Base-by-base conservation (phyloP, 75 land plant genomes). In the Picea sitchensis region DNA sequence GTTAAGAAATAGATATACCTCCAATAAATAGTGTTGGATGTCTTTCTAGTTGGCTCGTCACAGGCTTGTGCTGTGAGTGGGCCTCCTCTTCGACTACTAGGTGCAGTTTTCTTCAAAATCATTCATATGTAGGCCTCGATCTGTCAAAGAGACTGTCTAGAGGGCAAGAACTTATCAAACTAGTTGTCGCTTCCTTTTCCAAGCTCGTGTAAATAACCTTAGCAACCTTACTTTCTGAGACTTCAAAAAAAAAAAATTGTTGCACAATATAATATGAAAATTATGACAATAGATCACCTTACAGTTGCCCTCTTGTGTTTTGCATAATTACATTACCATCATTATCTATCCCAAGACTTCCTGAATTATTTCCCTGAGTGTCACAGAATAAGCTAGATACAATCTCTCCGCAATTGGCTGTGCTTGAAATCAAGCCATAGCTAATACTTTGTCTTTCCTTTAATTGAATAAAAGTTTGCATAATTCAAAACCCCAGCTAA, bases 401-500 rank as follows among this genome's bases (percentile, higher is more conserved):
- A 61, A 0, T 61, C 4, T 61, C 62, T 61, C 17, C 0, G n/a
- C 62, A 6, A 73, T 41, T 73, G 20, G 75, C 4, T 20, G 15
- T 54, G 41, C 57, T n/a, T 20, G 57, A 73, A 26, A 26, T 94
- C 96, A 67, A 96, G 87, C 99, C 99, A 96, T 38, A 96, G 79
- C 87, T 91, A 88, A 73, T 96, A 96, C 76, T 85, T 85, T 11
- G 94, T 92, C 88, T 94, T 96, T 26, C 26, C 26, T 26, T 26
- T 26, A 26, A 26, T 26, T 26, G 26, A 26, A 26, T 26, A 26
- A 26, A 96, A 92, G 38, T 79, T 60, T 57, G 87, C 91, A 81
- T 94, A 96, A 80, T 96, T 96, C 57, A 94, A 88, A 11, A 94
- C 99, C 71, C 87, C 83, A 12, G 99, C 96, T 34, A 96, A 81